Base-by-base conservation (phyloP, 2,329 filamentous ascomycete genomes). In the Colletotrichum lentis region DNA sequence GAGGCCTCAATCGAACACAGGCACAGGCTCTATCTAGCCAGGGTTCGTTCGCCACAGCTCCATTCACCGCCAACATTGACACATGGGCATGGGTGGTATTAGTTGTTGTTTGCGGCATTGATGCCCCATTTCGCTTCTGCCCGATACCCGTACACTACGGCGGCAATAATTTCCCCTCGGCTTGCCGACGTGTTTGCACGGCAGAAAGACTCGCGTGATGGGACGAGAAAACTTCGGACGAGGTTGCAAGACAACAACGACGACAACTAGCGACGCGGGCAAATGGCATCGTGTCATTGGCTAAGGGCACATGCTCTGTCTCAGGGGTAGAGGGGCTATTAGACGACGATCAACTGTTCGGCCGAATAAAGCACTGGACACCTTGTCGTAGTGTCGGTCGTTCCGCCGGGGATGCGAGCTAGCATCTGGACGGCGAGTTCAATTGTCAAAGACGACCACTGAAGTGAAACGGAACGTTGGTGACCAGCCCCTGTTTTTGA, bases 241-340 rank as follows among this genome's bases (percentile, higher is more conserved):
- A 65, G 50, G 49, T 44, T 52, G 24, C 44, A 27, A 39, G 39
- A 55, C 44, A 37, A 47, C 44, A 43, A 35, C 31, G 52, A 46
- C 56, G 27, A 43, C 5, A n/a, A 20, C 22, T 20, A 18, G 35
- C 64, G 61, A 55, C 66, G 65, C 50, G 62, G 53, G n/a, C n/a
- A n/a, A n/a, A n/a, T n/a, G n/a, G n/a, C 52, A 61, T 56, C 49
- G 35, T 66, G 14, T n/a, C 55, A 69, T 69, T 66, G 66, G 66
- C 27, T 10, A 10, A 61, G 27, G 31, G 41, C 35, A 55, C 56
- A 53, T 50, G 41, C 50, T 20, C 50, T 55, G 62, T 66, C 63
- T 69, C 66, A 61, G 62, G 54, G 55, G 47, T 43, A 12, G 35
- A 22, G 55, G 22, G 54, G 46, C 53, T 39, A n/a, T n/a, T n/a